Conservation (phyloP, 331 rosid genomes). For the Acacia pycnantha region DNA sequence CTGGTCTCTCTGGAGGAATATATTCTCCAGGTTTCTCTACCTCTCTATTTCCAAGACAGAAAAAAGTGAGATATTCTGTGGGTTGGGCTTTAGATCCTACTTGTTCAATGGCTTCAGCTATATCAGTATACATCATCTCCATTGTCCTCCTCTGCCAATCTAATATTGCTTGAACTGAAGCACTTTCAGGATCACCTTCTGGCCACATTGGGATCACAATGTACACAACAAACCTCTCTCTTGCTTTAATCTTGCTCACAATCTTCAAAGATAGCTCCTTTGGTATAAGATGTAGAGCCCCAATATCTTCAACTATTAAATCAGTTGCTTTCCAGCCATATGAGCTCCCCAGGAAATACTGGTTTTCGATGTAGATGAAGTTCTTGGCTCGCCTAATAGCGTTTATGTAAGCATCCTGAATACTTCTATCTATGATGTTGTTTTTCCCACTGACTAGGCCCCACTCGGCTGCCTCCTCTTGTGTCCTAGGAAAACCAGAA, state of each 20-base stretch:
- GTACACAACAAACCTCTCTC: slow-evolving; percentile 68
- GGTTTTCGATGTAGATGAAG: slow-evolving; percentile 88
- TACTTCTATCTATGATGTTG: slow-evolving; percentile 63
- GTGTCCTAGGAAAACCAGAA: slow-evolving; percentile 50
- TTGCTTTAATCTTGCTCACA: slow-evolving; percentile 72
- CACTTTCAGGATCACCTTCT: slow-evolving; percentile 80
- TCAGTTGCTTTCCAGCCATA: slow-evolving; percentile 63
- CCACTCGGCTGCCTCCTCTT: slow-evolving; percentile 29
- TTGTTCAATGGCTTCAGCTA: slow-evolving; percentile 41
- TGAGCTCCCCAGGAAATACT: slow-evolving; percentile 87
- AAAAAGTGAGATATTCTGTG: neutral
- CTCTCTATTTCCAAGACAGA: neutral
- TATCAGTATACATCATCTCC: slow-evolving; percentile 83
- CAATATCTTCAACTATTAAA: slow-evolving; percentile 53
- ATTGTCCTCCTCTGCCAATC: slow-evolving; percentile 91
- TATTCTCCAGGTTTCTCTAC: slow-evolving; percentile 37
- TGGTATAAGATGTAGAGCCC: slow-evolving; percentile 80
- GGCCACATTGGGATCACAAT: slow-evolving; percentile 96
- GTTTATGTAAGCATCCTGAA: slow-evolving; percentile 76
- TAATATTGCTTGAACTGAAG: slow-evolving; percentile 75
- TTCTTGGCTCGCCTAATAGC: slow-evolving; percentile 74
- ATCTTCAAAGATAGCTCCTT: slow-evolving; percentile 79
- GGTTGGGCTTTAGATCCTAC: neutral
- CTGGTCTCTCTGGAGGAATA: slow-evolving; percentile 58
- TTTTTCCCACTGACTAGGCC: slow-evolving; percentile 85